Evolutionary conservation across 2,329 filamentous ascomycete species (phyloP).

Genomic region (Clarireedia hainanense): DNA sequence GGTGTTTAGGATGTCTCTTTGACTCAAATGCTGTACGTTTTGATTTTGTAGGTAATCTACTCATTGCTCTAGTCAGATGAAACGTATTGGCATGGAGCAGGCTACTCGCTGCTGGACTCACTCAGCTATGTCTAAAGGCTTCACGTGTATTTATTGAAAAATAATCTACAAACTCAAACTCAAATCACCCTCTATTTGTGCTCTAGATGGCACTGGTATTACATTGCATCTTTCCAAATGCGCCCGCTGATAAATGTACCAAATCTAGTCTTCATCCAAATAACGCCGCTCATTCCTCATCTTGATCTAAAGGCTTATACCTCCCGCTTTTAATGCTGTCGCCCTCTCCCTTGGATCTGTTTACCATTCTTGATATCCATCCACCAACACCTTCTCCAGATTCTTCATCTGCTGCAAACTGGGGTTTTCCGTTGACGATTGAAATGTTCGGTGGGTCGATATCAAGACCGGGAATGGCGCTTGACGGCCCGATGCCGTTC

Average conservation of each 20-base stretch:
- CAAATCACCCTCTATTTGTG: slow-evolving; percentile 6
- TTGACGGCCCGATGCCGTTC: slow-evolving; percentile 46
- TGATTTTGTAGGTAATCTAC: no score
- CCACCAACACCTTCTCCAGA: slow-evolving; percentile 50
- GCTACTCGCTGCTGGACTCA: not conserved
- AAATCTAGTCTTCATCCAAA: slow-evolving; percentile 1
- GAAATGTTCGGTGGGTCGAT: slow-evolving; percentile 68
- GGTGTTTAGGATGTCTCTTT: no score
- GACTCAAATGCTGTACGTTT: not conserved
- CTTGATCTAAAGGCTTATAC: slow-evolving; percentile 35
- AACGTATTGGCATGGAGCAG: not conserved
- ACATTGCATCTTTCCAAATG: slow-evolving; percentile 6
- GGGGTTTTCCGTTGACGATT: slow-evolving; percentile 42
- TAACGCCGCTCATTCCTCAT: slow-evolving; percentile 29
- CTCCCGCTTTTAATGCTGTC: slow-evolving; percentile 21
- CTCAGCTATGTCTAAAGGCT: not conserved
- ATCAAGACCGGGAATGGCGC: slow-evolving; percentile 70
- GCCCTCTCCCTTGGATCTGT: slow-evolving; percentile 37
- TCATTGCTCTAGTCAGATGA: not conserved
- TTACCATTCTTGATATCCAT: slow-evolving; percentile 63
- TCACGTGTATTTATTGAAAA: not conserved
- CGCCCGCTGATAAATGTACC: slow-evolving; percentile 14
- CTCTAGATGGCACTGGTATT: slow-evolving; percentile 11
- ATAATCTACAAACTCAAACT: slow-evolving; percentile 5
- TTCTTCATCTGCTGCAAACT: slow-evolving; percentile 28